Base-by-base conservation (phyloP, 768 basidiomycete species). In the Hericium rajendrae region DNA sequence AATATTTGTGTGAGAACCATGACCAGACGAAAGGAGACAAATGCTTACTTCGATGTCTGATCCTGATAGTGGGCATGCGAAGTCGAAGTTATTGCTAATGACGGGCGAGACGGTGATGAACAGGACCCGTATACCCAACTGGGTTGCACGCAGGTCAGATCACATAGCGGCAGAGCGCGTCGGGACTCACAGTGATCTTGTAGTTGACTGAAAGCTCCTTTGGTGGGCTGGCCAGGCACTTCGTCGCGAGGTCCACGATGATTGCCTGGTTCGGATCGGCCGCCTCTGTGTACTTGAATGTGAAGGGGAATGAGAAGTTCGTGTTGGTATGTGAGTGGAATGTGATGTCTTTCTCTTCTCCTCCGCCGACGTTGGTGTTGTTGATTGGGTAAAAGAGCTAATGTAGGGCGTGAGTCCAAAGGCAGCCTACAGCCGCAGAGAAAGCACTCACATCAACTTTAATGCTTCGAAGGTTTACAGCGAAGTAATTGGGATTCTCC, bases 401-500 rank as follows among this genome's bases (percentile, higher is more conserved):
- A 32, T 2, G 32, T 32, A 6, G 32, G 9, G 32, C 8, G 32
- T 32, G 32, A 10, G 32, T 32, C 32, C 32, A 32, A 10, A 32
- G 32, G 9, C 32, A 8, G 32, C 32, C 32, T 32, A 32, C 32
- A 32, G 32, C 4, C 32, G 32, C 32, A 32, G 5, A 32, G 32
- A 32, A 32, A 10, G 32, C 41, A 9, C 70, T 54, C 68, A 86
- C 86, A 41, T 84, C 69, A 4, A 84, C 85, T 48, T 78, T 74
- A 60, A 93, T 80, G 57, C 78, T 77, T 54, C 78, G 77, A 68
- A 93, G 78, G 18, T 75, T 76, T 10, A 87, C 84, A 9, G 78
- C 70, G 66, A 93, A 90, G 70, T 81, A 90, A 68, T 92, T 92
- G 28, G 90, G 91, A 64, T 93, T 93, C 66, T 73, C 73, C 55